Conservation (phyloP, 257 asterid genomes). For the Lycium ferocissimum region DNA sequence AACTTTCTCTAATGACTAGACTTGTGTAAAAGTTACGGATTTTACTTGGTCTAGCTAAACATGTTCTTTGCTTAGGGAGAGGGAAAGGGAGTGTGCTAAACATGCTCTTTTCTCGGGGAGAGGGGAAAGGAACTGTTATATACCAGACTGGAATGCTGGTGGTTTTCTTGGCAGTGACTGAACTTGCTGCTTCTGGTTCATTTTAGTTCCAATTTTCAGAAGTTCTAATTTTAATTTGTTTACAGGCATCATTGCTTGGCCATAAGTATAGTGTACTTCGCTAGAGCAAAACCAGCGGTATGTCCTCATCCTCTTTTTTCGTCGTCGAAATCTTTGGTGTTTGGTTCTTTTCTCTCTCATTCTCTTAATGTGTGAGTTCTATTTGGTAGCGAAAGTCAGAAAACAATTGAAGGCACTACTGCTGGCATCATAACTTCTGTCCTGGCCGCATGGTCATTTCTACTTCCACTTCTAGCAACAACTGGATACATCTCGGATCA, state of each 20-base stretch:
- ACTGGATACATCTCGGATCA: conserved; percentile 74
- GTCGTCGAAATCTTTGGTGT: background rate
- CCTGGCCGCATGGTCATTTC: conserved; percentile 75
- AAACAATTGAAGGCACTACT: conserved; percentile 95
- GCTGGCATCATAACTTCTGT: conserved; percentile 93
- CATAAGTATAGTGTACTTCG: conserved; percentile 96
- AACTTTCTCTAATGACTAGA: background rate
- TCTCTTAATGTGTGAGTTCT: background rate
- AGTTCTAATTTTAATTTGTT: conserved; percentile 7
- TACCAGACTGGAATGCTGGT: background rate
- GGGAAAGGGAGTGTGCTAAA: background rate
- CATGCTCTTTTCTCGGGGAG: background rate
- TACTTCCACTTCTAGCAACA: conserved; percentile 86
- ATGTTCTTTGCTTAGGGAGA: background rate
- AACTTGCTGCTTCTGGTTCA: background rate
- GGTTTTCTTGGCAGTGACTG: background rate
- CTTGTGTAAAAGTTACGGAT: background rate
- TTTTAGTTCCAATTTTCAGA: background rate
- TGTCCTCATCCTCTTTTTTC: conserved; percentile 22
- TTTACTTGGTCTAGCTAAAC: background rate
- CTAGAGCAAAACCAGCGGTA: conserved; percentile 93
- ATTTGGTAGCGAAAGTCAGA: conserved; percentile 52
- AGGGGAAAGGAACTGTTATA: background rate
- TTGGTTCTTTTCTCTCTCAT: conserved; percentile 19
- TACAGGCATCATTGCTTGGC: conserved; percentile 92